Percentiles rank a stretch among this genome's conserved stretches.
Conservation (phyloP, 805 yeast species). For the Monosporozyma yasuniensis region DNA sequence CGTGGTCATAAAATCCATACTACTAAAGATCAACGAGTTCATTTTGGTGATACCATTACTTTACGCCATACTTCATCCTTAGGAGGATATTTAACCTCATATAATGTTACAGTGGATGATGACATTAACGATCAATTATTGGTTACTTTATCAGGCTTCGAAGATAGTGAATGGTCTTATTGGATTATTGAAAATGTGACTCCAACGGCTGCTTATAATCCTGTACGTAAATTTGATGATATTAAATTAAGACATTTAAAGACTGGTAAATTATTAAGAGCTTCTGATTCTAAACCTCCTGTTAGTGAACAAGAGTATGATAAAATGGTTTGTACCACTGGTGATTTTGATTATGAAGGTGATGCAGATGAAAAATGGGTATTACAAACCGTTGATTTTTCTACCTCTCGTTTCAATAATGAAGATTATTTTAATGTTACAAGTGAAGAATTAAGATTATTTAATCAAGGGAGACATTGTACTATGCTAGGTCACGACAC, state of each 20-base stretch:
- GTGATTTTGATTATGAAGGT: slow-evolving; percentile 52
- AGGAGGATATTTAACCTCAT: slow-evolving; percentile 80
- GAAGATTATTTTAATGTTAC: slow-evolving; percentile 52
- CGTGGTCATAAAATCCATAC: slow-evolving; percentile 24
- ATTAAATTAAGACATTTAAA: slow-evolving; percentile 61
- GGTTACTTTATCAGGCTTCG: slow-evolving; percentile 59
- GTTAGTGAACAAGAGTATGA: slow-evolving; percentile 86
- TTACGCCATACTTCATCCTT: slow-evolving; percentile 60
- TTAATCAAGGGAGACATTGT: slow-evolving; percentile 62
- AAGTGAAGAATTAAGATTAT: slow-evolving; percentile 44
- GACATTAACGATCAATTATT: slow-evolving; percentile 66
- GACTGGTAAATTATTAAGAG: slow-evolving; percentile 62
- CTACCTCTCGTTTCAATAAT: slow-evolving; percentile 15
- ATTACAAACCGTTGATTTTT: slow-evolving; percentile 38
- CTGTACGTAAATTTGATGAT: slow-evolving; percentile 45
- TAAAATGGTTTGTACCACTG: slow-evolving; percentile 68
- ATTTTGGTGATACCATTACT: slow-evolving; percentile 63
- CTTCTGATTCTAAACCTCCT: slow-evolving; percentile 69
- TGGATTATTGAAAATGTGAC: slow-evolving; percentile 54
- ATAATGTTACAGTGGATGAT: slow-evolving; percentile 48
- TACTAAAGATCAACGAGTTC: slow-evolving; percentile 48
- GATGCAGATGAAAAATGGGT: slow-evolving; percentile 65
- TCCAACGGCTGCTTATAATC: slow-evolving; percentile 17
- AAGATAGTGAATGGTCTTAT: slow-evolving; percentile 52
- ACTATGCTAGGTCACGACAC: slow-evolving; percentile 62